Evolutionary conservation across 495 filamentous ascomycete genomes (phyloP).

Genomic region (Alectoria sarmentosa): DNA sequence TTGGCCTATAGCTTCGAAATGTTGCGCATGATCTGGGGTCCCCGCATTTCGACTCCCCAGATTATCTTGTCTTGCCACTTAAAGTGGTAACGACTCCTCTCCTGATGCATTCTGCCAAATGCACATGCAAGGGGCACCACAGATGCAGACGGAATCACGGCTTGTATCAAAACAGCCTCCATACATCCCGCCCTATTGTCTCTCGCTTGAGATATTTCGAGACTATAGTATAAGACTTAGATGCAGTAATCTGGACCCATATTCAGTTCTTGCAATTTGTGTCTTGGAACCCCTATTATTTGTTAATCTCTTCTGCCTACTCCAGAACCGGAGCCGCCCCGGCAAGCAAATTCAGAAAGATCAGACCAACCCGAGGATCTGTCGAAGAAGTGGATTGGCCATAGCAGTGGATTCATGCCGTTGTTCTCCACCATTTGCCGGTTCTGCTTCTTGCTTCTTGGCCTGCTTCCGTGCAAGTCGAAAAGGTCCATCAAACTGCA

Average conservation of each 20-base stretch:
- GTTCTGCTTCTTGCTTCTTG: neutral
- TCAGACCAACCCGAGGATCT: neutral
- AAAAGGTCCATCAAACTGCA: neutral
- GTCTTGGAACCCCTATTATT: neutral
- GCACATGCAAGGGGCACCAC: constrained; percentile 1
- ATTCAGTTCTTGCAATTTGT: neutral
- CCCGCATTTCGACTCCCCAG: neutral
- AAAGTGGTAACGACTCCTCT: neutral
- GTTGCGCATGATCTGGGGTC: constrained; percentile 3
- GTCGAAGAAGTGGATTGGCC: neutral
- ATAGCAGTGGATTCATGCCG: neutral
- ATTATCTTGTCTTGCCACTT: neutral
- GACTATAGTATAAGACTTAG: neutral
- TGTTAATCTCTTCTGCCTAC: neutral
- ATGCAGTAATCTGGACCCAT: neutral
- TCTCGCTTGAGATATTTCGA: neutral
- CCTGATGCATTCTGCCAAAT: constrained; percentile 2
- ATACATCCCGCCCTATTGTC: neutral
- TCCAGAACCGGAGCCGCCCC: neutral
- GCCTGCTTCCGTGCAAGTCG: neutral
- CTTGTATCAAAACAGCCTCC: neutral
- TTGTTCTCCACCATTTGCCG: neutral
- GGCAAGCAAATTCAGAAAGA: neutral
- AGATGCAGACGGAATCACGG: neutral
- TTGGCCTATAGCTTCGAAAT: neutral